Percentiles rank a stretch among this genome's conserved stretches.
phyloP scores from a whole-genome alignment of 1,284 basidiomycete species.

The Sanghuangporus weigelae region DNA sequence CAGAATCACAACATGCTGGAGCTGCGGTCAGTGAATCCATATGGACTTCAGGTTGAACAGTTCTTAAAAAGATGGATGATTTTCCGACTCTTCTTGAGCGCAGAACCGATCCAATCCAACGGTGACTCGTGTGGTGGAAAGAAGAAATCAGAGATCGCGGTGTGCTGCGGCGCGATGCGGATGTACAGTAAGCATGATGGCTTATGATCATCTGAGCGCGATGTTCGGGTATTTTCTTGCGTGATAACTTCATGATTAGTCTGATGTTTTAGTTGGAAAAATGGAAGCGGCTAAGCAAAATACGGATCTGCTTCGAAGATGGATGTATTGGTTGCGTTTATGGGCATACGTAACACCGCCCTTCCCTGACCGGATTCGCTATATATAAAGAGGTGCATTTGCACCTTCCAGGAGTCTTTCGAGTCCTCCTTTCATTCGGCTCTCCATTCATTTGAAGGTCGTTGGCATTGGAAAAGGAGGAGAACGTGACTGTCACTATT shows the following conservation, averaged over 20 bases:
- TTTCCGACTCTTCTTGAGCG: no score
- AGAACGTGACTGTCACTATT: not conserved
- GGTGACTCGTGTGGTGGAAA: no score
- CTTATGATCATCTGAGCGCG: not conserved
- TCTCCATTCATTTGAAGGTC: not conserved
- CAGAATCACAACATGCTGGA: not conserved
- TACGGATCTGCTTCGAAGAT: not conserved
- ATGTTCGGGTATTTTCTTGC: not conserved
- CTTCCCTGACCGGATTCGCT: not conserved
- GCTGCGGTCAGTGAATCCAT: not conserved
- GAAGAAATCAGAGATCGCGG: no score
- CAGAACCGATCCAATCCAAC: no score
- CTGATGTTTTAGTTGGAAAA: not conserved
- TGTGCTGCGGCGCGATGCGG: not conserved
- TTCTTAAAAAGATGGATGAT: no score
- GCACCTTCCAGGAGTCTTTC: not conserved
- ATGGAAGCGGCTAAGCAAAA: not conserved
- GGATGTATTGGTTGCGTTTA: not conserved
- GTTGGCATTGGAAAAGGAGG: not conserved
- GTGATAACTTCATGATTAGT: not conserved
- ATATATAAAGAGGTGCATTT: not conserved
- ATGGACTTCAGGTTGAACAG: not conserved
- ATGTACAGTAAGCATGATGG: not conserved
- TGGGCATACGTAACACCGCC: not conserved
- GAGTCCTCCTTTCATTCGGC: not conserved